Conservation (phyloP, 2,329 filamentous ascomycete genomes). For the Lasiodiplodia sp. region DNA sequence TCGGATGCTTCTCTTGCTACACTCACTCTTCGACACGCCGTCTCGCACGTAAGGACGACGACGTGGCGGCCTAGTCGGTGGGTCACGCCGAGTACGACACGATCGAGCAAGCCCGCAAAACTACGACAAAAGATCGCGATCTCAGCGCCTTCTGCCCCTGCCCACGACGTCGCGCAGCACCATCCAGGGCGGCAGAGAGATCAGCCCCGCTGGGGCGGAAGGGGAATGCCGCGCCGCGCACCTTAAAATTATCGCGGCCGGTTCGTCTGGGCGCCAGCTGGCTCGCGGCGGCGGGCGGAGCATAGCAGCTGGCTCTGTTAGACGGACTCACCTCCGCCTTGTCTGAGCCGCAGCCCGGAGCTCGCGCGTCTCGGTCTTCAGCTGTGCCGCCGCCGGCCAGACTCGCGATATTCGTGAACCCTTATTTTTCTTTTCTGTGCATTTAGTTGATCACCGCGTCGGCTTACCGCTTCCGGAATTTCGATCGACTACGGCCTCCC, state of each 20-base stretch:
- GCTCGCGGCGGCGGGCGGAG: not conserved
- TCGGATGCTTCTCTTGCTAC: conserved; percentile 19
- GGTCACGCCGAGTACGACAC: not conserved
- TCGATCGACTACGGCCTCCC: conserved; percentile 22
- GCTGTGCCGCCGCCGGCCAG: not conserved
- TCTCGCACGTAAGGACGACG: conserved; percentile 11
- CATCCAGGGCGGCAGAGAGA: not conserved
- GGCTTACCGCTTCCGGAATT: conserved; percentile 28
- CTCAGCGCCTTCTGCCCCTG: not conserved
- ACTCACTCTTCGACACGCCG: conserved; percentile 4
- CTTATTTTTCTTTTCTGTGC: conserved; percentile 5
- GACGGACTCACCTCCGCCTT: conserved; percentile 3
- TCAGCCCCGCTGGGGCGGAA: conserved; percentile 1
- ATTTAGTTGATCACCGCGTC: conserved; percentile 10
- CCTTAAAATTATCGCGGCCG: not conserved
- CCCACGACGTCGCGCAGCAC: conserved; percentile 2
- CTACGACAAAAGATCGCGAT: conserved; percentile 14
- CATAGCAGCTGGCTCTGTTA: not conserved
- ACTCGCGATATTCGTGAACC: not conserved
- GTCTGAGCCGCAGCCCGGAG: not conserved
- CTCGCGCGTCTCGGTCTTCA: not conserved
- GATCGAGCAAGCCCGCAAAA: not conserved
- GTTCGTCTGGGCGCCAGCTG: conserved; percentile 1
- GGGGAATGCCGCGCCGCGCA: not conserved
- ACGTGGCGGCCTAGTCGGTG: conserved; percentile 17